Evolutionary conservation across 2,329 filamentous ascomycete genomes (phyloP).

Genomic region (Lizonia empirigonia): DNA sequence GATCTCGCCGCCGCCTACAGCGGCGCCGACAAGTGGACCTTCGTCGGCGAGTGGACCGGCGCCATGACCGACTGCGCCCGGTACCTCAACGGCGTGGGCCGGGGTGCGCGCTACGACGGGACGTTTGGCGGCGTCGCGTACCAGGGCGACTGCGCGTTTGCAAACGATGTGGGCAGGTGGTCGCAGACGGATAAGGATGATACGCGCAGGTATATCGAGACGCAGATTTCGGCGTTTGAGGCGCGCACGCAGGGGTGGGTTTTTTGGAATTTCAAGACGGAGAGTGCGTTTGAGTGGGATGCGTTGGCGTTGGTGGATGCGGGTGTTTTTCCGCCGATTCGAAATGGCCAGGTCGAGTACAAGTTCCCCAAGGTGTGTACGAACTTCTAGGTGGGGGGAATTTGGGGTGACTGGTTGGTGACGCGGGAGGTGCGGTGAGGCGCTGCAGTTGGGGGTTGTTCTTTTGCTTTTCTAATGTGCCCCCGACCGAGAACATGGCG

Average conservation of each 20-base stretch:
- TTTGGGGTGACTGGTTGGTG: neutral
- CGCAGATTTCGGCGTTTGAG: constrained; percentile 61
- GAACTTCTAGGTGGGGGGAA: constrained; percentile 6
- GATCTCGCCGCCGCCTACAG: constrained; percentile 56
- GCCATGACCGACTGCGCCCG: constrained; percentile 67
- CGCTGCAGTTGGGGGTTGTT: neutral
- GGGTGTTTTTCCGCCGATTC: constrained; percentile 55
- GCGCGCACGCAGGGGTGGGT: constrained; percentile 57
- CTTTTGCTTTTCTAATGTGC: neutral
- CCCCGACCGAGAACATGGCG: neutral
- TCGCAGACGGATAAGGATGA: constrained; percentile 53
- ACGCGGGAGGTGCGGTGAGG: neutral
- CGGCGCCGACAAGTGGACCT: constrained; percentile 64
- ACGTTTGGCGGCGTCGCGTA: constrained; percentile 54
- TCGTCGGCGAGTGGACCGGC: constrained; percentile 72
- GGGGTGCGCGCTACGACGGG: constrained; percentile 66
- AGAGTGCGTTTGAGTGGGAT: constrained; percentile 60
- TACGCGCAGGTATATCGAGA: constrained; percentile 59
- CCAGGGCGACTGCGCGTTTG: constrained; percentile 62
- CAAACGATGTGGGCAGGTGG: constrained; percentile 58
- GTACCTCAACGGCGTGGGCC: constrained; percentile 60
- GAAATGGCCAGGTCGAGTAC: constrained; percentile 27
- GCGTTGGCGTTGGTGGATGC: constrained; percentile 56
- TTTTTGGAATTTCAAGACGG: constrained; percentile 66
- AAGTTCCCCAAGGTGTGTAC: constrained; percentile 30